phyloP scores from a whole-genome alignment of 129 eudicot species.

The Chrysanthemum lavandulifolium region DNA sequence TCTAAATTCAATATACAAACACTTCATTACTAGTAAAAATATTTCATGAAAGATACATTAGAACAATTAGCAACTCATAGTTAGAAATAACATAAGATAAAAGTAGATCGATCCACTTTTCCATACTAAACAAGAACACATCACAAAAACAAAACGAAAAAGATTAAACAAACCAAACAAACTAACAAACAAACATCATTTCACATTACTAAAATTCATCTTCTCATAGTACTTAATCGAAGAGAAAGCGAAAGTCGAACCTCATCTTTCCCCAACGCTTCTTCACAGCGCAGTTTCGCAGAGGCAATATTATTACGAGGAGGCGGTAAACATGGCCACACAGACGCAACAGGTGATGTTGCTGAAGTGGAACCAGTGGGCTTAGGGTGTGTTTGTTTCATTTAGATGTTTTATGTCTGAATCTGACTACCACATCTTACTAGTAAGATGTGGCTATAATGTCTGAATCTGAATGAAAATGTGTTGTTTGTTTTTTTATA shows the following conservation, averaged over 20 bases:
- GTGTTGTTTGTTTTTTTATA: too few relatives aligned
- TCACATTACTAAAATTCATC: slow-evolving; percentile 63
- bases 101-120: slow-evolving; percentile 20
- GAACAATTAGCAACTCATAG: slow-evolving; percentile 23
- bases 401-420: too few relatives aligned
- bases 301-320: too few relatives aligned
- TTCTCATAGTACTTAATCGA: slow-evolving; percentile 81
- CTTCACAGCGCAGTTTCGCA: background rate
- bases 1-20: slow-evolving; percentile 18
- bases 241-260: slow-evolving; percentile 77
- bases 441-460: too few relatives aligned
- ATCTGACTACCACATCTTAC: too few relatives aligned
- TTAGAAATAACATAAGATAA: slow-evolving; percentile 16
- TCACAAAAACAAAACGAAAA: background rate
- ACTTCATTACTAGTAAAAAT: slow-evolving; percentile 14
- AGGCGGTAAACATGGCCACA: too few relatives aligned
- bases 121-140: background rate
- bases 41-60: slow-evolving; percentile 21
- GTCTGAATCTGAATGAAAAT: too few relatives aligned
- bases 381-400: too few relatives aligned
- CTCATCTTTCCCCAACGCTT: slow-evolving; percentile 96
- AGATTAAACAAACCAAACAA: background rate
- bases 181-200: slow-evolving; percentile 27
- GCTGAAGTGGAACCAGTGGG: too few relatives aligned
- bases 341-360: too few relatives aligned